phyloP scores from a whole-genome alignment of 768 basidiomycete genomes.

The Rhodotorula babjevae region DNA sequence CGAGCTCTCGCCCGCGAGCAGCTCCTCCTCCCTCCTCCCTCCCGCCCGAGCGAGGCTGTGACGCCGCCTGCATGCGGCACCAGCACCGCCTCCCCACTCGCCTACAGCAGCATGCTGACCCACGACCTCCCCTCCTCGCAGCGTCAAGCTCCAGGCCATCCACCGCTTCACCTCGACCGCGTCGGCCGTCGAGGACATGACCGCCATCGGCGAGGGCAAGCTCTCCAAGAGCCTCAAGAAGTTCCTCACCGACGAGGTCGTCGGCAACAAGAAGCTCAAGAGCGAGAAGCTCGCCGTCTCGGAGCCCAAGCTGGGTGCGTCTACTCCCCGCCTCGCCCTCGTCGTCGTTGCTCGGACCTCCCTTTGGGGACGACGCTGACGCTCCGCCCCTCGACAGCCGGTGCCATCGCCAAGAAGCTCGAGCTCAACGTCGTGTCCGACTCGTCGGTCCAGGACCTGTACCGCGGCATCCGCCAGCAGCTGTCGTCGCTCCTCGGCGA shows the following conservation, averaged over 20 bases:
- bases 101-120: neutral
- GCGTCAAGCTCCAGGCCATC: constrained; percentile 86
- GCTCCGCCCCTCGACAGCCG: neutral
- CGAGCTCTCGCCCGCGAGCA: too few species aligned
- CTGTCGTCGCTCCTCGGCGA: constrained; percentile 81
- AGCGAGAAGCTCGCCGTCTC: constrained; percentile 64
- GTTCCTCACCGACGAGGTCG: constrained; percentile 78
- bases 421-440: constrained; percentile 72
- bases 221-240: constrained; percentile 87
- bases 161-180: constrained; percentile 97
- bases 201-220: constrained; percentile 85
- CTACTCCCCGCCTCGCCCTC: neutral
- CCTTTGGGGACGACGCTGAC: neutral
- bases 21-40: too few species aligned
- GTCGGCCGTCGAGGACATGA: constrained; percentile 92
- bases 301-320: constrained; percentile 82
- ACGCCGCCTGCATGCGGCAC: neutral
- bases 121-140: constrained; percentile 44
- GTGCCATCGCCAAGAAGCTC: constrained; percentile 82
- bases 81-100: neutral
- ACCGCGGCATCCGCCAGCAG: constrained; percentile 91
- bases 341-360: neutral
- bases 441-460: constrained; percentile 69
- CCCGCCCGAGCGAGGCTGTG: too few species aligned
- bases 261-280: constrained; percentile 72